A percentile compares a stretch with the other conserved stretches of the same genome.
Conservation (phyloP, 1,284 basidiomycete species). For the Lentinula novae-zelandiae region DNA sequence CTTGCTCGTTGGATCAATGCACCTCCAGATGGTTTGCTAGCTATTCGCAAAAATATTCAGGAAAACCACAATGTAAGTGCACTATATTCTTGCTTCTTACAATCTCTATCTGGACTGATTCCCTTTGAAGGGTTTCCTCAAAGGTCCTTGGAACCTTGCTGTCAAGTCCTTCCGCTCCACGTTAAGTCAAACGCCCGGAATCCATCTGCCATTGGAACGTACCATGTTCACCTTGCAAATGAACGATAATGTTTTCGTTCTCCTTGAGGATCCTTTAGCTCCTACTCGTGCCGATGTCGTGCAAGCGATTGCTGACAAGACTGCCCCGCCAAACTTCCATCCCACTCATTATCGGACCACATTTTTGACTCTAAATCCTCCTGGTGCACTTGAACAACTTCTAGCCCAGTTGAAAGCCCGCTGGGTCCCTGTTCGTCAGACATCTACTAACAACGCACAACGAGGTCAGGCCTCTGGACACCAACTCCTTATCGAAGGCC, state of each 20-base stretch:
- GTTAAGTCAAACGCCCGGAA: conserved; percentile 47
- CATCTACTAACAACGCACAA: conserved; percentile 34
- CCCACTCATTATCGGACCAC: conserved; percentile 71
- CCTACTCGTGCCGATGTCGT: conserved; percentile 61
- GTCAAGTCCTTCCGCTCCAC: conserved; percentile 71
- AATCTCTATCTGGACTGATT: conserved; percentile 18
- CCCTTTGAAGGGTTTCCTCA: not conserved
- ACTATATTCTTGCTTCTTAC: not conserved
- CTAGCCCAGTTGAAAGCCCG: conserved; percentile 66
- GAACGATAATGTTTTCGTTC: conserved; percentile 73
- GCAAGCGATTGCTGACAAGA: conserved; percentile 35
- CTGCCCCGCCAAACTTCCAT: conserved; percentile 34
- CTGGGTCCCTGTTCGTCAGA: conserved; percentile 68
- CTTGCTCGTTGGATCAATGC: conserved; percentile 79
- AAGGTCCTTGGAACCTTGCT: conserved; percentile 41
- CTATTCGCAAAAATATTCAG: conserved; percentile 63
- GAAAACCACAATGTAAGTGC: conserved; percentile 63
- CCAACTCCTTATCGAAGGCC: conserved; percentile 66
- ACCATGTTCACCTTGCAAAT: conserved; percentile 71
- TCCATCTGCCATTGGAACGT: conserved; percentile 53
- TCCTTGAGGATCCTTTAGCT: conserved; percentile 68
- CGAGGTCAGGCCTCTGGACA: conserved; percentile 50
- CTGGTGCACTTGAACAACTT: conserved; percentile 67
- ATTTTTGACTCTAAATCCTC: conserved; percentile 68
- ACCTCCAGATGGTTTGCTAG: conserved; percentile 61